phyloP scores from a whole-genome alignment of 1,139 yeast species.

The Debaryomyces robertsiae region DNA sequence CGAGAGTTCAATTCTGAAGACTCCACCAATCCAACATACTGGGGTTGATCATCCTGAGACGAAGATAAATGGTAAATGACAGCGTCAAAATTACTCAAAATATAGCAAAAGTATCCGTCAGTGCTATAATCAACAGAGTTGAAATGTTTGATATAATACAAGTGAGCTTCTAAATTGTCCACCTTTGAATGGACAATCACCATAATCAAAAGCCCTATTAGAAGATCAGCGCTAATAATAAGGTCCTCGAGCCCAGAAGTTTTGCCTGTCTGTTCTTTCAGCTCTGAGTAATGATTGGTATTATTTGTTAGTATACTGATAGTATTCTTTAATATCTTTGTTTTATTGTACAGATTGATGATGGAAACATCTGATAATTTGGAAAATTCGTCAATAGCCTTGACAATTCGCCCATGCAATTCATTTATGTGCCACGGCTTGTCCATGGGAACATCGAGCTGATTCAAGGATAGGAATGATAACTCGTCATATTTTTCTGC shows the following conservation, averaged over 20 bases:
- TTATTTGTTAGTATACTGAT: slow-evolving; percentile 51
- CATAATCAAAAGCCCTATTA: slow-evolving; percentile 71
- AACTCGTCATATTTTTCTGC: slow-evolving; percentile 43
- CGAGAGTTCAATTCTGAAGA: slow-evolving; percentile 51
- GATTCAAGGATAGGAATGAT: slow-evolving; percentile 64
- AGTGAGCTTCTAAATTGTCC: slow-evolving; percentile 60
- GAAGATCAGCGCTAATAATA: slow-evolving; percentile 68
- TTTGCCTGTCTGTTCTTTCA: slow-evolving; percentile 1
- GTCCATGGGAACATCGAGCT: slow-evolving; percentile 60
- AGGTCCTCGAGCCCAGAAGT: slow-evolving; percentile 19
- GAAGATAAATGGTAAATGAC: slow-evolving; percentile 63
- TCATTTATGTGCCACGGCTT: slow-evolving; percentile 43
- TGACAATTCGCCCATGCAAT: slow-evolving; percentile 50
- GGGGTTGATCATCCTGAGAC: slow-evolving; percentile 27
- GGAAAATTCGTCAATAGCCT: slow-evolving; percentile 58
- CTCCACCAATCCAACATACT: slow-evolving; percentile 39
- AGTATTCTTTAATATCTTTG: slow-evolving; percentile 54
- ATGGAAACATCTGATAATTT: slow-evolving; percentile 48
- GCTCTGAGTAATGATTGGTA: slow-evolving; percentile 10
- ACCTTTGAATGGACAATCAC: slow-evolving; percentile 69
- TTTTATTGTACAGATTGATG: slow-evolving; percentile 56
- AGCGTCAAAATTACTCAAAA: slow-evolving; percentile 79
- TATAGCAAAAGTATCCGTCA: slow-evolving; percentile 45
- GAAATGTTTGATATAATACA: slow-evolving; percentile 66
- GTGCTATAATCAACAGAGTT: slow-evolving; percentile 33